Percentiles rank a stretch among this genome's conserved stretches.
phyloP scores from a whole-genome alignment of 139 green algal species.

The Chlorella sorokiniana region DNA sequence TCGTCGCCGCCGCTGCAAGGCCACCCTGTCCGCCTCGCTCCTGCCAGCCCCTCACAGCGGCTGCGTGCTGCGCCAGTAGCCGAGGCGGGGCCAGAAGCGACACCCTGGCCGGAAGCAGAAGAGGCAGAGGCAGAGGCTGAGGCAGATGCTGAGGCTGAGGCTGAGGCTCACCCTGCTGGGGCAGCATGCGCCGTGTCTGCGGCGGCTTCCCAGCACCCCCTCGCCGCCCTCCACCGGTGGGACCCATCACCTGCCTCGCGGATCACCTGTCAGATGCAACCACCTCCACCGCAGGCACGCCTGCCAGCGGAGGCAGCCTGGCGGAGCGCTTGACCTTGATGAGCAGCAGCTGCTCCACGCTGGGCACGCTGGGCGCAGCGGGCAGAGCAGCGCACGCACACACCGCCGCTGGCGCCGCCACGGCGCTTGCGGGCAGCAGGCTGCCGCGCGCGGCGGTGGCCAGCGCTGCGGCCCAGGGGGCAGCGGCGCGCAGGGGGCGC shows the following conservation, averaged over 20 bases:
- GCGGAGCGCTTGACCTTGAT: neutral
- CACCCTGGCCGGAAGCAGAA: too few relatives aligned
- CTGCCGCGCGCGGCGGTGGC: neutral
- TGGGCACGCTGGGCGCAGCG: too few relatives aligned
- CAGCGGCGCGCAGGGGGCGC: neutral
- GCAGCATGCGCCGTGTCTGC: neutral
- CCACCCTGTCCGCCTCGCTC: neutral
- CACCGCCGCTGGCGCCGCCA: neutral
- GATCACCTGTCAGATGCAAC: slow-evolving; percentile 13
- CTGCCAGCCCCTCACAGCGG: too few relatives aligned
- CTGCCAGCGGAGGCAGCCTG: neutral
- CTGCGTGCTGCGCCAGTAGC: too few relatives aligned
- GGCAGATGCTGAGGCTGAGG: too few relatives aligned
- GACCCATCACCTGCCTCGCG: neutral
- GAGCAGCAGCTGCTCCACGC: slow-evolving; percentile 1
- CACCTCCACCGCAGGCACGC: neutral
- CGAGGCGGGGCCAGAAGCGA: too few relatives aligned
- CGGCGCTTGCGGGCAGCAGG: neutral
- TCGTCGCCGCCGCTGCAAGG: too few relatives aligned
- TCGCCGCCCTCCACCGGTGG: too few relatives aligned
- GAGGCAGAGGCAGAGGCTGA: neutral
- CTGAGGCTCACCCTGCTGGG: too few relatives aligned
- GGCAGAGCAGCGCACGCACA: too few relatives aligned
- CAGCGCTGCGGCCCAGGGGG: neutral
- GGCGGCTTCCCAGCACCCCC: neutral